Evolutionary conservation across 768 basidiomycete genomes (phyloP), one percentile per base, ranked within the genome.

Genomic region (Phlebiopsis flavidoalba): DNA sequence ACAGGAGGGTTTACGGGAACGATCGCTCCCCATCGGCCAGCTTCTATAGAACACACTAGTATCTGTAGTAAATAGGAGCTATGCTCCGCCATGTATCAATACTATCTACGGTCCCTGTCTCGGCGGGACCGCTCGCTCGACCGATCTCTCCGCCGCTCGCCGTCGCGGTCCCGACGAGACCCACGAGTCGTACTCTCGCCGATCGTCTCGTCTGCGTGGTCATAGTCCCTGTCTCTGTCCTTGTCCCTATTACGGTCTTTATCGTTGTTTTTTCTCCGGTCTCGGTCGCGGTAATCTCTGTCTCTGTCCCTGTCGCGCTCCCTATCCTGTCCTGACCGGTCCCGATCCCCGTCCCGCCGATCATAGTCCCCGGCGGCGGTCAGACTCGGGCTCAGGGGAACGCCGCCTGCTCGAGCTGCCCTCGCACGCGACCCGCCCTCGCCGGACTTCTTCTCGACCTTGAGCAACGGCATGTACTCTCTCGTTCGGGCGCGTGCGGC

Each of bases 391-490:
- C n/a, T 78, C 24, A 73, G 81, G 59, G 71, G 74, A 53, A 68
- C 77, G 64, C 71, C 73, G 64, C 71, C 73, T 72, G 62, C 74
- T 66, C 5, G 69, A 69, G 37, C 62, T 49, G 6, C 63, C 60
- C 11, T n/a, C n/a, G n/a, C n/a, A n/a, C n/a, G n/a, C n/a, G 60
- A 56, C 1, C 61, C 17, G 61, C 69, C 53, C 65, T 68, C 64
- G 43, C 65, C 62, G 49, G 67, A 64, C 40, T 66, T 65, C 50
- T 66, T 65, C 69, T 91, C 92, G 70, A 79, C 80, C 74, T 85
- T 92, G 49, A 93, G 69, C 33, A 98, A 76, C 11, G 97, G 95
- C 26, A 95, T 76, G 69, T 97, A 98, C 66, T 85, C n/a, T 83
- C 75, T 83, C 85, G 58, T 93, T 91, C 3, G 82, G 82, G 35